phyloP scores from a whole-genome alignment of 352 stramenopile genomes.

The Blastocystis sp. region DNA sequence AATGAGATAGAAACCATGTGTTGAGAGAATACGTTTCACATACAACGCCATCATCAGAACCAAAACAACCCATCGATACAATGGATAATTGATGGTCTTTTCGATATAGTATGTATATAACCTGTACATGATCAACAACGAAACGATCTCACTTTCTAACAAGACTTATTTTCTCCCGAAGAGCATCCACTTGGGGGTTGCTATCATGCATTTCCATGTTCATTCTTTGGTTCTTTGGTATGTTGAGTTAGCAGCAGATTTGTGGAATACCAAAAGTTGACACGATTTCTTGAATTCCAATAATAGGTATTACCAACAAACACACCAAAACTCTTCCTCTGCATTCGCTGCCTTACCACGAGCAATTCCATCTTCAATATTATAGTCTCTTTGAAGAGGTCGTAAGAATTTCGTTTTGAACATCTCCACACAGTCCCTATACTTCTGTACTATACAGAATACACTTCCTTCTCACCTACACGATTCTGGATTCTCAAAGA shows the following conservation, averaged over 20 bases:
- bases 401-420: conserved; percentile 6
- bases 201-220: conserved; percentile 28
- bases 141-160: background rate
- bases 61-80: conserved; percentile 48
- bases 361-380: background rate
- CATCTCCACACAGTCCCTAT: background rate
- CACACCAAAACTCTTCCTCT: background rate
- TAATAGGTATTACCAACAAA: background rate
- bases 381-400: background rate
- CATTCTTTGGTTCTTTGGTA: conserved; percentile 6
- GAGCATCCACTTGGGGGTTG: background rate
- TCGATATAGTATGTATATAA: conserved; percentile 61
- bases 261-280: too few relatives aligned
- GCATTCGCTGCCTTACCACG: background rate
- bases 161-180: conserved; percentile 29
- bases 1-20: conserved; percentile 52
- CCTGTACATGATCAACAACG: background rate
- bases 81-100: conserved; percentile 56
- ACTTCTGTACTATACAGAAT: conserved; percentile 2
- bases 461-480: background rate
- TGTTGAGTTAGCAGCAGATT: too few relatives aligned
- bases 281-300: background rate
- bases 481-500: conserved; percentile 11
- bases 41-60: conserved; percentile 21
- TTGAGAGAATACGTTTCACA: conserved; percentile 17